These are phyloP conservation scores for Halenospora varia DNA, from an alignment of 495 filamentous ascomycete genomes.

Conservation along the genomic window DNA sequence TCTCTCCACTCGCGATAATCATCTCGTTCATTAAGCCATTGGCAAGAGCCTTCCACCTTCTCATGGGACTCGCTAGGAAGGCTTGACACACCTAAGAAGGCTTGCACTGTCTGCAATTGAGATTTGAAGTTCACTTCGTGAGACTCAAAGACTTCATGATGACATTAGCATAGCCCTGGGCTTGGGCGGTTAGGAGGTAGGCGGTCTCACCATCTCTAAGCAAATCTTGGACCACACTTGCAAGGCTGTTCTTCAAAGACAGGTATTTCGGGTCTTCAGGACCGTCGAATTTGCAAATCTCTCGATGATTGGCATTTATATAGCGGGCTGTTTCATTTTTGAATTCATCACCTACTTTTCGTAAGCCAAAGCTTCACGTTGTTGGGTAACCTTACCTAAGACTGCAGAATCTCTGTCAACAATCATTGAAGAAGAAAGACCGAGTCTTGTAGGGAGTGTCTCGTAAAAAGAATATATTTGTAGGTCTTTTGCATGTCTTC, in stretches of 20 bases:
- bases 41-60: slow-evolving; percentile 1
- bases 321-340: slow-evolving; percentile 34
- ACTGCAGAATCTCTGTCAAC: slow-evolving; percentile 42
- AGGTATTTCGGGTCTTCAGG: slow-evolving; percentile 39
- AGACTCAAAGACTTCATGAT: no score
- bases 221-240: not conserved
- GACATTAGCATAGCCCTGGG: no score
- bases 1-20: not conserved
- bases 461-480: slow-evolving; percentile 48
- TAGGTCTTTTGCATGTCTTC: slow-evolving; percentile 32
- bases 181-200: no score
- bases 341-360: no score
- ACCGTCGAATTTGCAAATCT: slow-evolving; percentile 42
- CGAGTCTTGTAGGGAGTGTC: slow-evolving; percentile 32
- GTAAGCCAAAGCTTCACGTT: no score
- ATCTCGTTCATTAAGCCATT: not conserved
- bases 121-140: no score
- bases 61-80: not conserved
- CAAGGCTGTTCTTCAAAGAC: slow-evolving; percentile 29
- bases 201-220: no score
- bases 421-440: slow-evolving; percentile 27
- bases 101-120: no score
- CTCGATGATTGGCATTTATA: slow-evolving; percentile 44
- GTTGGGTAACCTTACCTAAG: slow-evolving; percentile 24
- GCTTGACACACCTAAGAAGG: no score